Evolutionary conservation across 495 filamentous ascomycete species (phyloP), one percentile per base, ranked within the genome.

Genomic region (Wilcoxina mikolae): DNA sequence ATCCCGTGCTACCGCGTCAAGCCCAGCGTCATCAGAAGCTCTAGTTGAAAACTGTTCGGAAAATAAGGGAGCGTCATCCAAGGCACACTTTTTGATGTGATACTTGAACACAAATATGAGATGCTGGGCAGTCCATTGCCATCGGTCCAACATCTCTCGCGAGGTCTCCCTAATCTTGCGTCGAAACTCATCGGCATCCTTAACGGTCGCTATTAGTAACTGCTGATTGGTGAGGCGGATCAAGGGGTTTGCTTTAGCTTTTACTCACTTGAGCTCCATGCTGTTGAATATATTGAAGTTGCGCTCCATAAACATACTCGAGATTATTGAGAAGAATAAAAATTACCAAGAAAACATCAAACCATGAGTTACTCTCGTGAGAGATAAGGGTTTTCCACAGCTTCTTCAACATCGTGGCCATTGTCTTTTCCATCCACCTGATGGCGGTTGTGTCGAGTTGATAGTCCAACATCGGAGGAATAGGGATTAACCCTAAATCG

Each of bases 311-410:
- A 5, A 56, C 44, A 31, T 49, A 69, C 22, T 72, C 70, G 12
- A 74, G 68, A 56, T 76, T 78, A 59, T 78, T 73, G 29, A 78
- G 66, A 54, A 78, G 53, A 38, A 78, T 73, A 55, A 77, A 77
- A 0, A 70, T 72, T 24, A 74, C 72, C 22, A 78, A 66, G 50
- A 76, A 77, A 23, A 72, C 74, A 5, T 72, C 73, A 55, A 77
- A 69, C 75, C 75, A 78, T 11, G 72, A 73, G 47, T 68, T 68
- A 0, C 57, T 58, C 17, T 10, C 18, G 15, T 53, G 27, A 15
- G 12, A 18, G n/a, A 25, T 20, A 23, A 45, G 24, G 9, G 31
- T 31, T 33, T 51, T 51, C 27, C 49, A 33, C 60, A 74, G 76
- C 55, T 74, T 73, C 23, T 71, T 70, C 50, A 71, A 69, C 11